Evolutionary conservation across 75 land plant genomes (phyloP).

Genomic region (Pseudotsuga menziesii): DNA sequence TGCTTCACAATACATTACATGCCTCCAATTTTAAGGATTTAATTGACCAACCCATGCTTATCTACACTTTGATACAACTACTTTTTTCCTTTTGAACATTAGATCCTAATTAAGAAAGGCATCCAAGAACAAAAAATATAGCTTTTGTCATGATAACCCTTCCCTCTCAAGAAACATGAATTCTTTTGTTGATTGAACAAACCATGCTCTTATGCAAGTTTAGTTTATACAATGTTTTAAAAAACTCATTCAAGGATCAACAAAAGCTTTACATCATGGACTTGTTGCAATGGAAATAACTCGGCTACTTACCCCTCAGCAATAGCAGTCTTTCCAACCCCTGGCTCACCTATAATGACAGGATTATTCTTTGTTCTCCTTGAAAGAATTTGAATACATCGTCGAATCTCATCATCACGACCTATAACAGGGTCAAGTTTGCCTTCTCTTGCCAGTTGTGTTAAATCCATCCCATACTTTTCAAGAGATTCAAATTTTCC

Average conservation of each 20-base stretch:
- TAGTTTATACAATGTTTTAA: background rate
- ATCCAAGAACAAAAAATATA: no score
- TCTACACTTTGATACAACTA: no score
- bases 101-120: no score
- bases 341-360: constrained; percentile 91
- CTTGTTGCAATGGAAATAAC: no score
- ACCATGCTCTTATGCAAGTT: background rate
- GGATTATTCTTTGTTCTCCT: constrained; percentile 95
- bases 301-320: constrained; percentile 63
- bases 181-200: background rate
- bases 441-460: constrained; percentile 68
- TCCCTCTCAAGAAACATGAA: no score
- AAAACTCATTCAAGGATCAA: no score
- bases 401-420: constrained; percentile 86
- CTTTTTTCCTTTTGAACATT: no score
- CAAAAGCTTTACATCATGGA: no score
- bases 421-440: constrained; percentile 94
- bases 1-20: no score
- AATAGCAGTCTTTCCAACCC: constrained; percentile 93
- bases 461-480: constrained; percentile 80
- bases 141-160: no score
- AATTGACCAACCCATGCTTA: no score
- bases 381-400: constrained; percentile 79
- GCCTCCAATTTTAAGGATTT: no score
- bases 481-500: constrained; percentile 81